Evolutionary conservation across 495 filamentous ascomycete species (phyloP).

Genomic region (Lasiosphaeris hirsuta): DNA sequence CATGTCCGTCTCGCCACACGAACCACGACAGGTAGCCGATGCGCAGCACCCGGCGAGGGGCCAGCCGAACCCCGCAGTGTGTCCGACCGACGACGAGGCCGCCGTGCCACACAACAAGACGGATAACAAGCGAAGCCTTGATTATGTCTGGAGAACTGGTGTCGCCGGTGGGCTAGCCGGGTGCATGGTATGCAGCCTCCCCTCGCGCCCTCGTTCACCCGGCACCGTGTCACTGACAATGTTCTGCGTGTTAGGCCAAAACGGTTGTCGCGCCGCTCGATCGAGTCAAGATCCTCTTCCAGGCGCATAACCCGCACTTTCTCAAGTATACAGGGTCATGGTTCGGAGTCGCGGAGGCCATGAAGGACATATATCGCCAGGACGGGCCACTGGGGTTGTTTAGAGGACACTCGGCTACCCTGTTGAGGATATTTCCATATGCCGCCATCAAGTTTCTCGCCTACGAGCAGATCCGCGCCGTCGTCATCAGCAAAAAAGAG

Average conservation of each 20-base stretch:
- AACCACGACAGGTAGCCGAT: conserved; percentile 29
- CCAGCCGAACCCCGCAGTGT: conserved; percentile 26
- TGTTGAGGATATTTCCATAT: conserved; percentile 95
- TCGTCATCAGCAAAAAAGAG: conserved; percentile 63
- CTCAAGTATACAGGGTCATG: conserved; percentile 86
- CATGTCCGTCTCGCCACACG: conserved; percentile 41
- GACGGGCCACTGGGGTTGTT: conserved; percentile 78
- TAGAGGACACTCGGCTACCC: conserved; percentile 88
- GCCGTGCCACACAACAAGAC: conserved; percentile 31
- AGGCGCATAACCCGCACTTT: conserved; percentile 90
- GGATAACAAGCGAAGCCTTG: conserved; percentile 65
- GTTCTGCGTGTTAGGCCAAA: conserved; percentile 63
- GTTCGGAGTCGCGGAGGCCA: conserved; percentile 71
- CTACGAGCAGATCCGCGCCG: conserved; percentile 86
- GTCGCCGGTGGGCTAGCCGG: conserved; percentile 86
- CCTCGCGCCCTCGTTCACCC: background rate
- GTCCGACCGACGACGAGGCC: conserved; percentile 38
- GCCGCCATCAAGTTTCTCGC: conserved; percentile 96
- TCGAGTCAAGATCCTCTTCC: conserved; percentile 97
- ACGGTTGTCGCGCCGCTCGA: conserved; percentile 94
- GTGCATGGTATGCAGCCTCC: conserved; percentile 61
- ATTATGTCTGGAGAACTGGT: conserved; percentile 78
- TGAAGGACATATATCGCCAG: conserved; percentile 73
- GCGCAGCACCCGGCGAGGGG: conserved; percentile 20
- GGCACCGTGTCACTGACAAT: conserved; percentile 10